Evolutionary conservation across 78 protist genomes (phyloP).

Genomic region (Tieghemostelium lacteum): DNA sequence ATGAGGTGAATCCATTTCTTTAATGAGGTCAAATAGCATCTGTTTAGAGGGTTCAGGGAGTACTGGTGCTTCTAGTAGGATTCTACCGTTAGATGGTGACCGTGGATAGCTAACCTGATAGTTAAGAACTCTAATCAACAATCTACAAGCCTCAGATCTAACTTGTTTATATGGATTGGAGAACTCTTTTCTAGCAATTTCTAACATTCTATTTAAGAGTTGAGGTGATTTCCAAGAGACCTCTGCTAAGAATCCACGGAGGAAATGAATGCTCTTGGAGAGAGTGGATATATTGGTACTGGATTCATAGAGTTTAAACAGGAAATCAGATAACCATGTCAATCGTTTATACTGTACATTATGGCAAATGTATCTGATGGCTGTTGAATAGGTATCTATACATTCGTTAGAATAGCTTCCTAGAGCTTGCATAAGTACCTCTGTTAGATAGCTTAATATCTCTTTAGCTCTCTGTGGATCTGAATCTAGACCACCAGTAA

Average conservation of each 20-base stretch:
- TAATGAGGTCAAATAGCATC: background rate
- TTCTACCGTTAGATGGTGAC: background rate
- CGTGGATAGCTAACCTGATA: background rate
- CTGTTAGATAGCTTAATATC: background rate
- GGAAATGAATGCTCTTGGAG: conserved; percentile 31
- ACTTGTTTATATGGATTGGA: conserved; percentile 63
- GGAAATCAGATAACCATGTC: conserved; percentile 2
- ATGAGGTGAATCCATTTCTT: background rate
- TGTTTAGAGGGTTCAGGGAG: background rate
- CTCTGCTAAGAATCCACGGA: conserved; percentile 21
- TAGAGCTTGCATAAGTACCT: background rate
- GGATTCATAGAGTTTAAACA: conserved; percentile 2
- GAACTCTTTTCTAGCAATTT: conserved; percentile 14
- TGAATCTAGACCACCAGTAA: background rate
- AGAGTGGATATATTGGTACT: conserved; percentile 24
- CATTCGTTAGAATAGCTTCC: conserved; percentile 24
- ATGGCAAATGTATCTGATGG: conserved; percentile 28
- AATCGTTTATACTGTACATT: background rate
- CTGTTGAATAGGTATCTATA: conserved; percentile 2
- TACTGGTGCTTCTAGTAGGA: background rate
- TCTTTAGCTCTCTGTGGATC: background rate
- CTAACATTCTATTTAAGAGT: background rate
- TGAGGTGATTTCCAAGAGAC: conserved; percentile 12
- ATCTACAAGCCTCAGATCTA: conserved; percentile 18
- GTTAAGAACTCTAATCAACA: background rate